phyloP scores from a whole-genome alignment of 1,139 yeast genomes.

The Debaryomyces fabryi region DNA sequence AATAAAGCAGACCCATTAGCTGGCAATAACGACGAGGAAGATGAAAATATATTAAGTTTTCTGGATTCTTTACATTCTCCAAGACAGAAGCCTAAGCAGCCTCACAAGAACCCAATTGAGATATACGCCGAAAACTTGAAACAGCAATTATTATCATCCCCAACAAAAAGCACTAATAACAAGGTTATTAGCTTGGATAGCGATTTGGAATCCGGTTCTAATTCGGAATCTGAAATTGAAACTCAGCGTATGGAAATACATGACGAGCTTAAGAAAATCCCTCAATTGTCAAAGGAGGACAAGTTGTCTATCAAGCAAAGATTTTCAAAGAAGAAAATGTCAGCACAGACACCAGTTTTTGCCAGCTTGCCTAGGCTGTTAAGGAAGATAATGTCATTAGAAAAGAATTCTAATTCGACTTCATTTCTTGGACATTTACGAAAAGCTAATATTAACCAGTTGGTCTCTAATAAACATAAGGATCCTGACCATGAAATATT shows the following conservation, averaged over 20 bases:
- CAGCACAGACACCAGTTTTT: conserved; percentile 7
- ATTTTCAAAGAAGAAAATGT: conserved; percentile 28
- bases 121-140: conserved; percentile 38
- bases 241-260: conserved; percentile 6
- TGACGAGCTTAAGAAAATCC: conserved; percentile 24
- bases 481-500: conserved; percentile 35
- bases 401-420: conserved; percentile 12
- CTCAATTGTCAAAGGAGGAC: conserved; percentile 41
- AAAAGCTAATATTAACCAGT: conserved; percentile 40
- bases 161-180: conserved; percentile 16
- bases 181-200: conserved; percentile 5
- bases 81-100: not conserved
- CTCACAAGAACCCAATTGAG: conserved; percentile 35
- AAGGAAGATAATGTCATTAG: conserved; percentile 12
- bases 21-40: conserved; percentile 18
- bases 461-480: conserved; percentile 26
- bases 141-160: conserved; percentile 27
- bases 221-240: conserved; percentile 17
- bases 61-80: conserved; percentile 6
- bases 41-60: conserved; percentile 21
- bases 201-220: conserved; percentile 16
- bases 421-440: conserved; percentile 31
- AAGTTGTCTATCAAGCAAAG: conserved; percentile 39
- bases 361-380: conserved; percentile 16
- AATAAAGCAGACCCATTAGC: conserved; percentile 6